Evolutionary conservation across 257 asterid genomes (phyloP).

Genomic region (Solanum appendiculatum): DNA sequence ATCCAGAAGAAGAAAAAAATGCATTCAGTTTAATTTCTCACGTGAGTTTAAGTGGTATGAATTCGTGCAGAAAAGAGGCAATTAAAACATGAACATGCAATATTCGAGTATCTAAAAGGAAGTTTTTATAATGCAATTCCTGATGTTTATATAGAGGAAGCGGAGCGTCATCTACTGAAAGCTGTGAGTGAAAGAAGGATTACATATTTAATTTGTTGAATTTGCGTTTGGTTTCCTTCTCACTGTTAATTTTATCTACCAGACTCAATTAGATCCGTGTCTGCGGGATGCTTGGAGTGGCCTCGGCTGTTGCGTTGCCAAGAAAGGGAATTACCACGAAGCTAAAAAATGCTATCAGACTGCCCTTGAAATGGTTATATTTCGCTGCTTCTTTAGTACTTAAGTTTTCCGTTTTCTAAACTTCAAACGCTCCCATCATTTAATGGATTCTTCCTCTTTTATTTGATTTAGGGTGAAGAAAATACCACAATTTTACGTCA

Average conservation of each 20-base stretch:
- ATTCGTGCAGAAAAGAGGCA: not conserved
- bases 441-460: not conserved
- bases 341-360: not conserved
- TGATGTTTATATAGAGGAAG: not conserved
- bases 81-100: not conserved
- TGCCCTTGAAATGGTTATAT: not conserved
- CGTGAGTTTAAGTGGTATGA: not conserved
- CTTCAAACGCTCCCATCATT: not conserved
- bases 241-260: not conserved
- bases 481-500: not conserved
- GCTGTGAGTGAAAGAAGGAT: not conserved
- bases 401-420: not conserved
- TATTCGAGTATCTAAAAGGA: not conserved
- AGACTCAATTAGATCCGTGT: not conserved
- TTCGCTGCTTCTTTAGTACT: not conserved
- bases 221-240: not conserved
- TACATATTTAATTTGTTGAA: not conserved
- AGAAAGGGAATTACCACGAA: not conserved
- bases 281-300: not conserved
- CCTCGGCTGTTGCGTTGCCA: not conserved
- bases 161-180: rapidly evolving
- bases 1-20: not conserved
- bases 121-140: too few relatives aligned
- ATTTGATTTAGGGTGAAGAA: not conserved
- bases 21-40: not conserved